Conservation (phyloP, 495 filamentous ascomycete species). For the Hypoxylon cercidicola region DNA sequence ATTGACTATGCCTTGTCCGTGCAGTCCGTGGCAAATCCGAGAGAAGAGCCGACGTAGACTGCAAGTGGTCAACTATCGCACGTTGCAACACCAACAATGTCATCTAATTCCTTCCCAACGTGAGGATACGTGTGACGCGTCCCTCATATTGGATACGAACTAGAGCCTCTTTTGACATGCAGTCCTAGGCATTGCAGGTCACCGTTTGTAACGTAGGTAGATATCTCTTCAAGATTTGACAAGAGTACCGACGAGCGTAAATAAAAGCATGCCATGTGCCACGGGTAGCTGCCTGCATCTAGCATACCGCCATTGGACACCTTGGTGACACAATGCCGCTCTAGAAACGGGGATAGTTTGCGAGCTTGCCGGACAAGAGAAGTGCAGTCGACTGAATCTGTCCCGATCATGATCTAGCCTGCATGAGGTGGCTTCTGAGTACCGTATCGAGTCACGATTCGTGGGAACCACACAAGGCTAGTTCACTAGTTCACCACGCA, state of each 20-base stretch:
- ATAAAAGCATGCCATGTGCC: conserved; percentile 25
- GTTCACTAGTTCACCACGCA: no score
- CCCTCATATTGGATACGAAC: conserved; percentile 11
- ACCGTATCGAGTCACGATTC: no score
- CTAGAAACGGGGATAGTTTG: conserved; percentile 15
- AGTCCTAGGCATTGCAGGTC: no score
- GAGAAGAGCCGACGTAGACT: conserved; percentile 23
- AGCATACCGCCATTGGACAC: conserved; percentile 23
- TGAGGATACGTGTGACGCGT: conserved; percentile 24
- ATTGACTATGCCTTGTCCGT: conserved; percentile 1
- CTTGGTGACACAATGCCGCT: conserved; percentile 11
- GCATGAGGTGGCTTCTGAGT: no score
- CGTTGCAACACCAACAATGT: conserved; percentile 15
- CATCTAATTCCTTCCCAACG: conserved; percentile 24
- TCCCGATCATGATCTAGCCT: no score
- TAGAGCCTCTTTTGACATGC: background rate
- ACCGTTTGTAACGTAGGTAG: no score
- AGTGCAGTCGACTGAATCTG: conserved; percentile 3
- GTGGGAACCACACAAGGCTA: no score
- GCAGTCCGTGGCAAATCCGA: conserved; percentile 20
- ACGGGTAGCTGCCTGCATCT: conserved; percentile 27
- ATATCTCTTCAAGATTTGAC: conserved; percentile 4
- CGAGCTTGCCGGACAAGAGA: conserved; percentile 1
- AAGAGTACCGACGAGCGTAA: conserved; percentile 9
- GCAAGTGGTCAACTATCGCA: conserved; percentile 2